Conservation (phyloP, 108 stramenopile species). For the Pseudonitzschia multistriata region DNA sequence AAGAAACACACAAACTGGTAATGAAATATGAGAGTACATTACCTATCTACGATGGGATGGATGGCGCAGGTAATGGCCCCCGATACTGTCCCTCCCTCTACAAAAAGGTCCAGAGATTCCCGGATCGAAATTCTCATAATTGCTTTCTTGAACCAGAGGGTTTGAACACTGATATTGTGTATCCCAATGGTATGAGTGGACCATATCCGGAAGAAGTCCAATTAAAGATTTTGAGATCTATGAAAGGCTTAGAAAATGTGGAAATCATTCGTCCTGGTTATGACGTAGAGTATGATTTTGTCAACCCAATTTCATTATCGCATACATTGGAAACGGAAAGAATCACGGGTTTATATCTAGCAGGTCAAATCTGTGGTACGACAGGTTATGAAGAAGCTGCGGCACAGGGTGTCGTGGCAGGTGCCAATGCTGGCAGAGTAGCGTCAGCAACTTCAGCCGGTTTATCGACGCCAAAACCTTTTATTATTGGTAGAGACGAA, state of each 20-base stretch:
- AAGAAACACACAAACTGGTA: constrained; percentile 89
- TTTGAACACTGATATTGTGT: constrained; percentile 91
- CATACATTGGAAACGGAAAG: constrained; percentile 93
- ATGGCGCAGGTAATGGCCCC: constrained; percentile 91
- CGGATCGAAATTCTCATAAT: constrained; percentile 88
- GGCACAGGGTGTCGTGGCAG: constrained; percentile 94
- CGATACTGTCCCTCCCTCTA: constrained; percentile 96
- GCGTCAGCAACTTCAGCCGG: constrained; percentile 57
- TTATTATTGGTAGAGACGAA: constrained; percentile 92
- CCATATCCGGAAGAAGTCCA: constrained; percentile 92
- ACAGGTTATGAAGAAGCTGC: constrained; percentile 99
- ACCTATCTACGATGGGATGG: constrained; percentile 89
- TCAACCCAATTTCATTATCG: constrained; percentile 88
- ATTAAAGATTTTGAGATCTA: constrained; percentile 76
- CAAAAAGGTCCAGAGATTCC: constrained; percentile 94
- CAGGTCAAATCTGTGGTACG: constrained; percentile 98
- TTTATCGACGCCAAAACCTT: constrained; percentile 56
- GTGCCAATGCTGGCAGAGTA: constrained; percentile 85
- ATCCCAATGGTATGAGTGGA: constrained; percentile 95
- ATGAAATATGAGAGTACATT: constrained; percentile 84
- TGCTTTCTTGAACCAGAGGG: constrained; percentile 99
- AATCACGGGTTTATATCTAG: constrained; percentile 89
- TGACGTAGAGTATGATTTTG: constrained; percentile 95
- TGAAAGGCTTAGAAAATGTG: constrained; percentile 90
- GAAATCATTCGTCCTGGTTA: constrained; percentile 92